phyloP scores from a whole-genome alignment of 2,329 filamentous ascomycete genomes.

The Botryotinia calthae region DNA sequence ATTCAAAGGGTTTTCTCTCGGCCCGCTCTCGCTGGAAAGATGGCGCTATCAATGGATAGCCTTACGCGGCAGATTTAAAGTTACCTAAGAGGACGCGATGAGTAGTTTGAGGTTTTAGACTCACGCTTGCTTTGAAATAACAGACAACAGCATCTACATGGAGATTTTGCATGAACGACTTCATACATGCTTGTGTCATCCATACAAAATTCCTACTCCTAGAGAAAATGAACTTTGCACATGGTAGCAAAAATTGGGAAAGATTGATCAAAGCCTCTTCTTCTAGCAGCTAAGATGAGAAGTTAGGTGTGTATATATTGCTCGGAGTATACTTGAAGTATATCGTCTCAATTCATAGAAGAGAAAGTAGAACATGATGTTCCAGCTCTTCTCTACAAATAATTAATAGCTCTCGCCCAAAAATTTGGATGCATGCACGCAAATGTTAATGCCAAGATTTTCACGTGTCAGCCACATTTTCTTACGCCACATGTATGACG shows the following conservation, averaged over 20 bases:
- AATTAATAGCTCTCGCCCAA: neutral
- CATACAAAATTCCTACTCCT: no score
- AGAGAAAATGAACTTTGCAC: neutral
- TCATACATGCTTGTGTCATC: no score
- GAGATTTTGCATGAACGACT: neutral
- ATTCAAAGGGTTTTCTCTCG: conserved; percentile 10
- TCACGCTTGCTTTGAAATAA: neutral
- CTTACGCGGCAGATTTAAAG: neutral
- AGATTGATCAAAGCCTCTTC: neutral
- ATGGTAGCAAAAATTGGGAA: neutral
- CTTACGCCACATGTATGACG: conserved; percentile 7
- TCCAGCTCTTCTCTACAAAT: neutral
- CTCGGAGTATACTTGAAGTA: neutral
- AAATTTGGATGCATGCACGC: neutral
- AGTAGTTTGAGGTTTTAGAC: neutral
- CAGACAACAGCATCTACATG: neutral
- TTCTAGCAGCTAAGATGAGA: neutral
- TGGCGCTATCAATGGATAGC: neutral
- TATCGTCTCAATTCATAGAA: neutral
- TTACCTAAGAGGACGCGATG: neutral
- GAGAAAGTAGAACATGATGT: neutral
- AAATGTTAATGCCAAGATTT: neutral
- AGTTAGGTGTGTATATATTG: neutral
- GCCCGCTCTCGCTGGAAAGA: conserved; percentile 10
- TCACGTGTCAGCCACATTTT: neutral